These are phyloP conservation scores for Spergularia azorica DNA, from an alignment of 179 eudicot species.

Conservation along the genomic window DNA sequence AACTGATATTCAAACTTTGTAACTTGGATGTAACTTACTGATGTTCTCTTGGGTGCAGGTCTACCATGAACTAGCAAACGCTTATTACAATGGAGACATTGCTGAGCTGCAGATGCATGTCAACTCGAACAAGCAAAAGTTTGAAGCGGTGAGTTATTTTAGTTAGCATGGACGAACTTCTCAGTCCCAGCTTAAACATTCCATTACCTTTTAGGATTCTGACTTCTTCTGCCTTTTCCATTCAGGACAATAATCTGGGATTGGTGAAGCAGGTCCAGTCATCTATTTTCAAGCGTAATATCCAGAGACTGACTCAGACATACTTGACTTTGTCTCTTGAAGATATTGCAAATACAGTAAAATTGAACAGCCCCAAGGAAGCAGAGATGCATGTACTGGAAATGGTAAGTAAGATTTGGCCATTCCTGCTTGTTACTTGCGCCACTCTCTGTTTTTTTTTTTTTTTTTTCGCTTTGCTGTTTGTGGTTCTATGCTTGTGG, in stretches of 20 bases:
- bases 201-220: neutral
- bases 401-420: constrained; percentile 52
- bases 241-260: constrained; percentile 85
- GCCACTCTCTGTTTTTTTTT: too few species aligned
- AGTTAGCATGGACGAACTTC: neutral
- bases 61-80: constrained; percentile 68
- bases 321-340: constrained; percentile 88
- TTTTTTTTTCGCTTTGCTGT: too few species aligned
- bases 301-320: constrained; percentile 91
- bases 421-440: neutral
- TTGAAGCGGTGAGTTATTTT: constrained; percentile 61
- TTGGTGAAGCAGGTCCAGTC: constrained; percentile 85
- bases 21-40: neutral
- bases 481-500: too few species aligned
- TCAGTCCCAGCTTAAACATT: constrained; percentile 1
- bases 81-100: constrained; percentile 59
- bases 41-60: constrained; percentile 43
- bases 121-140: constrained; percentile 57
- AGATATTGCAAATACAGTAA: constrained; percentile 81
- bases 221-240: constrained; percentile 9
- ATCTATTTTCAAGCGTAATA: constrained; percentile 78
- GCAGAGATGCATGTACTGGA: constrained; percentile 96
- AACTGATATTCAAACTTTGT: neutral
- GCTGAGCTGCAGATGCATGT: constrained; percentile 65
- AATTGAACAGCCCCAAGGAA: constrained; percentile 69